Evolutionary conservation across 164 flowering plant genomes (phyloP).

Genomic region (Stephania yunnanensis): DNA sequence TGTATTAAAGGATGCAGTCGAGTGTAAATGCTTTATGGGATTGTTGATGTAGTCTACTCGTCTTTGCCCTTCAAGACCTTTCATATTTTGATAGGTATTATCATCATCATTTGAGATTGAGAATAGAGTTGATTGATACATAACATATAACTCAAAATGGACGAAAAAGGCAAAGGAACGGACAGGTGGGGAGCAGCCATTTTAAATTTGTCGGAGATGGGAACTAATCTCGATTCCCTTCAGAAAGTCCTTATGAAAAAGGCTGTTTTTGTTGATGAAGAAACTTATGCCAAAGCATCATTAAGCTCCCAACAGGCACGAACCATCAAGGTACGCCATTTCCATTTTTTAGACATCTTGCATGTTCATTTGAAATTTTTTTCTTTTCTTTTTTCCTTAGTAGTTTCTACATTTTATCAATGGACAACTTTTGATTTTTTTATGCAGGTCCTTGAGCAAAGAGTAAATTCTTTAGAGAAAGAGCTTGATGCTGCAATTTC

Average conservation of each 20-base stretch:
- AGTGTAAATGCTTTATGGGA: too few species aligned
- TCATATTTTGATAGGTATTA: not conserved
- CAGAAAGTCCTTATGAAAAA: conserved; percentile 1
- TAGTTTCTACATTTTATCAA: not conserved
- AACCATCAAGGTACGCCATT: conserved; percentile 9
- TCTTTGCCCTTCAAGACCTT: too few species aligned
- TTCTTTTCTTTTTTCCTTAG: not conserved
- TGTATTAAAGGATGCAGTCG: too few species aligned
- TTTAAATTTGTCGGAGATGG: conserved; percentile 9
- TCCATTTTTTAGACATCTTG: not conserved
- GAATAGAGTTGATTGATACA: not conserved
- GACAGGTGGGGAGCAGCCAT: conserved; percentile 10
- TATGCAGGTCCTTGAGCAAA: conserved; percentile 11
- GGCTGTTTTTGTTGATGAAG: conserved; percentile 11
- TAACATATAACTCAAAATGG: not conserved
- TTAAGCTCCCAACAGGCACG: conserved; percentile 11
- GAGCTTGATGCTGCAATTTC: conserved; percentile 14
- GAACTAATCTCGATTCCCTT: conserved; percentile 1
- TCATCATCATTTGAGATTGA: not conserved
- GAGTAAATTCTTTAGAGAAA: conserved; percentile 7
- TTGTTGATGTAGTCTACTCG: too few species aligned
- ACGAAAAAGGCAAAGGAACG: conserved; percentile 4
- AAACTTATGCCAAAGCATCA: conserved; percentile 8
- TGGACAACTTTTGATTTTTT: not conserved
- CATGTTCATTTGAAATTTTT: not conserved